Percentiles rank a stretch among this genome's conserved stretches.
These are phyloP conservation scores for Boletus huronensis DNA, from an alignment of 768 basidiomycete genomes.

Conservation along the genomic window DNA sequence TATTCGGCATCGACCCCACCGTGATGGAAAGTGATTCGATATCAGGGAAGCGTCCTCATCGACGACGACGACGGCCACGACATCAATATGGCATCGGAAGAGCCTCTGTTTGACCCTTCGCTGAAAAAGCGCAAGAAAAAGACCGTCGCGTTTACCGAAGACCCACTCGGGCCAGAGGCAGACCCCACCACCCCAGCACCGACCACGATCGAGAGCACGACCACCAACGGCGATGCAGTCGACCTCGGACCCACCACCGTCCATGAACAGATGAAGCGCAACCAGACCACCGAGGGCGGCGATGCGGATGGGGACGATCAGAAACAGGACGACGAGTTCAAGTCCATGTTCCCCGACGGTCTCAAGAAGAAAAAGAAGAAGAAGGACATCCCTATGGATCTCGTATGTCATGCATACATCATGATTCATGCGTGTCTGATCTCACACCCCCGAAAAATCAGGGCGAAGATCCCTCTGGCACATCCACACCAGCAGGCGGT, in stretches of 20 bases:
- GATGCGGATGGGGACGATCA: constrained; percentile 38
- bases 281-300: constrained; percentile 37
- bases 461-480: constrained; percentile 63
- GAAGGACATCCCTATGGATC: constrained; percentile 83
- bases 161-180: constrained; percentile 76
- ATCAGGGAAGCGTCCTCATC: constrained; percentile 12
- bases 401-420: constrained; percentile 45
- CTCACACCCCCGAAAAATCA: constrained; percentile 23
- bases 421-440: neutral
- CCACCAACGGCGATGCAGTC: constrained; percentile 66
- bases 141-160: constrained; percentile 79
- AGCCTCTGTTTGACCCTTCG: constrained; percentile 80
- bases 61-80: constrained; percentile 17
- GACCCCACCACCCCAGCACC: constrained; percentile 81
- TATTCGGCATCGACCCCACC: constrained; percentile 22
- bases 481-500: constrained; percentile 51
- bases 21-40: constrained; percentile 9
- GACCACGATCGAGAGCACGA: constrained; percentile 64
- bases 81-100: constrained; percentile 53
- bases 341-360: constrained; percentile 78
- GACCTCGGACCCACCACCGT: constrained; percentile 75
- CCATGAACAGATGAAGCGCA: constrained; percentile 68
- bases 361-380: constrained; percentile 93
- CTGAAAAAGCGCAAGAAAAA: constrained; percentile 89
- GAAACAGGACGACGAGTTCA: constrained; percentile 70